Evolutionary conservation across 108 stramenopile species (phyloP).

Genomic region (Bacterosira constricta): DNA sequence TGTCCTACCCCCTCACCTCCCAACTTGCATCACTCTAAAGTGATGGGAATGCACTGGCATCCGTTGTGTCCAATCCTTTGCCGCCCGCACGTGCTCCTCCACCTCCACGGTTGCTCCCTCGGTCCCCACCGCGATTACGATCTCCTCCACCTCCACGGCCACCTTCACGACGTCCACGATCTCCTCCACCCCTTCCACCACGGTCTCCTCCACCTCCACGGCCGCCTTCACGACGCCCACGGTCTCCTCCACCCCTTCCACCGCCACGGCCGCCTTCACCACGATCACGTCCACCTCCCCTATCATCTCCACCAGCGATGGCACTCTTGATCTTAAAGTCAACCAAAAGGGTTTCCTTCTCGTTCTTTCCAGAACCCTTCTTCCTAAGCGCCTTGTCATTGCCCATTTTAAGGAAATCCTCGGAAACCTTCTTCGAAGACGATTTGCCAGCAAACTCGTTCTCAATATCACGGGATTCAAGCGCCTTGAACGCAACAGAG

Average conservation of each 20-base stretch:
- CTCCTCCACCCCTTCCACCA: constrained; percentile 43
- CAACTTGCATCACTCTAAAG: constrained; percentile 31
- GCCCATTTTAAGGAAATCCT: constrained; percentile 86
- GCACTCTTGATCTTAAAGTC: constrained; percentile 71
- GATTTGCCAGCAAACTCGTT: constrained; percentile 64
- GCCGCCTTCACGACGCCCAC: constrained; percentile 57
- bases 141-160: constrained; percentile 49
- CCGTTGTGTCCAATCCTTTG: constrained; percentile 57
- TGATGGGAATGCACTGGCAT: constrained; percentile 77
- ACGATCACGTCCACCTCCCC: constrained; percentile 44
- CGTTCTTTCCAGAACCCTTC: constrained; percentile 57
- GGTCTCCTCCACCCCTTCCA: constrained; percentile 48
- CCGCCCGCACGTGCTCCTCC: constrained; percentile 24
- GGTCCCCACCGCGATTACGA: constrained; percentile 41
- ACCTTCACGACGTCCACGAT: constrained; percentile 33
- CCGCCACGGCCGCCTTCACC: constrained; percentile 56
- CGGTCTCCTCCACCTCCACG: constrained; percentile 54
- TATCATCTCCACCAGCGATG: constrained; percentile 40
- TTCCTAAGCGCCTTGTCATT: constrained; percentile 69
- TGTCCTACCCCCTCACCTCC: not conserved
- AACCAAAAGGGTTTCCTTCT: constrained; percentile 68
- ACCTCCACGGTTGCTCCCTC: constrained; percentile 28
- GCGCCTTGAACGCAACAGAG: constrained; percentile 55
- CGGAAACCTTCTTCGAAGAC: constrained; percentile 55
- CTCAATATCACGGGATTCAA: constrained; percentile 68